A percentile compares a stretch with the other conserved stretches of the same genome.
phyloP scores from a whole-genome alignment of 257 asterid genomes.

The Catharanthus roseus region DNA sequence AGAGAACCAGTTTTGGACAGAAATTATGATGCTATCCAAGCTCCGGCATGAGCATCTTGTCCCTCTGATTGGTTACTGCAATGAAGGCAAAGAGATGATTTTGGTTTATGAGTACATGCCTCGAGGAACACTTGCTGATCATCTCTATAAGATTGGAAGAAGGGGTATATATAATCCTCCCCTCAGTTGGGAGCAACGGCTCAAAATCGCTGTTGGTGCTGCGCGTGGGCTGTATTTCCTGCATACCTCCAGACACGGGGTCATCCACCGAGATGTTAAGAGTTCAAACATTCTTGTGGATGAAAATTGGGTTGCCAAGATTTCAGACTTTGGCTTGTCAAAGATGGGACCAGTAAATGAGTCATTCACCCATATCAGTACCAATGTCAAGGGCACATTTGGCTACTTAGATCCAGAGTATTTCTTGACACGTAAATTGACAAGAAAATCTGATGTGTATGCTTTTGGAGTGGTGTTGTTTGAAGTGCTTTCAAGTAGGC shows the following conservation, averaged over 20 bases:
- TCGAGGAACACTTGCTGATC: slow-evolving; percentile 51
- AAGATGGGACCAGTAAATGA: slow-evolving; percentile 58
- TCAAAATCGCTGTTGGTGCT: slow-evolving; percentile 57
- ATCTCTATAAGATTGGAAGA: slow-evolving; percentile 42
- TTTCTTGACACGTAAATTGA: slow-evolving; percentile 38
- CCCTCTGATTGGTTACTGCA: slow-evolving; percentile 64
- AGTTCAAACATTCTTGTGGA: slow-evolving; percentile 67
- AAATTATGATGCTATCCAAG: slow-evolving; percentile 56
- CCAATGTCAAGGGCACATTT: slow-evolving; percentile 51
- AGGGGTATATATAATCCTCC: slow-evolving; percentile 27
- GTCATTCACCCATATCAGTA: slow-evolving; percentile 48
- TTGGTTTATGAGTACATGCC: too few relatives aligned
- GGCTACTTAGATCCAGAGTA: slow-evolving; percentile 74
- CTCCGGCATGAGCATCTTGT: slow-evolving; percentile 53
- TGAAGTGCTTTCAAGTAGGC: slow-evolving; percentile 62
- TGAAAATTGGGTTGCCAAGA: slow-evolving; percentile 61
- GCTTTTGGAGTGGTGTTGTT: slow-evolving; percentile 70
- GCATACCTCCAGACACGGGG: slow-evolving; percentile 48
- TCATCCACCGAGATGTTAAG: slow-evolving; percentile 73
- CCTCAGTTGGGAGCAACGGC: slow-evolving; percentile 58
- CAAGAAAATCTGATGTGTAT: slow-evolving; percentile 65
- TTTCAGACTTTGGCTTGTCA: slow-evolving; percentile 71
- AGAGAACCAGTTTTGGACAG: slow-evolving; percentile 51
- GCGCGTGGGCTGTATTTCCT: slow-evolving; percentile 65
- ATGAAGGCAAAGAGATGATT: slow-evolving; percentile 46